Percentiles rank a stretch among this genome's conserved stretches.
These are phyloP conservation scores for Xylariaceae sp. DNA, from an alignment of 2,329 filamentous ascomycete genomes.

Conservation along the genomic window DNA sequence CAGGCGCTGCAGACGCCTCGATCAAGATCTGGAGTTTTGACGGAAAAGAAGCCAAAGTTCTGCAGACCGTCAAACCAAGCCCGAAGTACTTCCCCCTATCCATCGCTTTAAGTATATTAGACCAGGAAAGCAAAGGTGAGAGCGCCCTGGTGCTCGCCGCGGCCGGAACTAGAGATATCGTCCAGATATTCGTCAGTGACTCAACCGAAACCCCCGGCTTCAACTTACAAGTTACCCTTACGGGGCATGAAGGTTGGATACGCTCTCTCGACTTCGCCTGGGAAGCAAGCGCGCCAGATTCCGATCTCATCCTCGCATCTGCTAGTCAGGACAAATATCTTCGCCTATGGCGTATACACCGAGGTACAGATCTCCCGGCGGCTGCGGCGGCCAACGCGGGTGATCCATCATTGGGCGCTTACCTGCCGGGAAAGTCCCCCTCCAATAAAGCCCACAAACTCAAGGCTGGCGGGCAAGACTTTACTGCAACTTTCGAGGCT, in stretches of 20 bases:
- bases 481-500: slow-evolving; percentile 88
- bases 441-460: slow-evolving; percentile 88
- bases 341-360: slow-evolving; percentile 82
- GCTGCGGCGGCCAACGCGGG: slow-evolving; percentile 48
- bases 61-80: slow-evolving; percentile 67
- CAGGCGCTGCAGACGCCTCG: slow-evolving; percentile 76
- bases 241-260: slow-evolving; percentile 94
- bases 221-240: slow-evolving; percentile 68
- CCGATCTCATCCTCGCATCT: slow-evolving; percentile 80
- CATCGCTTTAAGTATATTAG: slow-evolving; percentile 63
- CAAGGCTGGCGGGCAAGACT: slow-evolving; percentile 56
- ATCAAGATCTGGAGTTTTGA: slow-evolving; percentile 66
- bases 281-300: slow-evolving; percentile 48
- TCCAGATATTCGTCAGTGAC: slow-evolving; percentile 72
- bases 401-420: slow-evolving; percentile 55
- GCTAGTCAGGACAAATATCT: slow-evolving; percentile 98
- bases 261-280: slow-evolving; percentile 74
- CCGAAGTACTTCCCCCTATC: slow-evolving; percentile 81
- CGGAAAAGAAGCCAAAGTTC: slow-evolving; percentile 44
- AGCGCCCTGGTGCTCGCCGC: slow-evolving; percentile 70
- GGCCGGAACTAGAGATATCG: slow-evolving; percentile 77
- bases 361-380: slow-evolving; percentile 61
- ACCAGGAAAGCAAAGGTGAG: slow-evolving; percentile 40
- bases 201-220: slow-evolving; percentile 48
- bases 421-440: slow-evolving; percentile 65